Percentiles rank a stretch among this genome's conserved stretches.
These are phyloP conservation scores for Aspergillus piperis DNA, from an alignment of 2,329 filamentous ascomycete genomes.

Conservation along the genomic window DNA sequence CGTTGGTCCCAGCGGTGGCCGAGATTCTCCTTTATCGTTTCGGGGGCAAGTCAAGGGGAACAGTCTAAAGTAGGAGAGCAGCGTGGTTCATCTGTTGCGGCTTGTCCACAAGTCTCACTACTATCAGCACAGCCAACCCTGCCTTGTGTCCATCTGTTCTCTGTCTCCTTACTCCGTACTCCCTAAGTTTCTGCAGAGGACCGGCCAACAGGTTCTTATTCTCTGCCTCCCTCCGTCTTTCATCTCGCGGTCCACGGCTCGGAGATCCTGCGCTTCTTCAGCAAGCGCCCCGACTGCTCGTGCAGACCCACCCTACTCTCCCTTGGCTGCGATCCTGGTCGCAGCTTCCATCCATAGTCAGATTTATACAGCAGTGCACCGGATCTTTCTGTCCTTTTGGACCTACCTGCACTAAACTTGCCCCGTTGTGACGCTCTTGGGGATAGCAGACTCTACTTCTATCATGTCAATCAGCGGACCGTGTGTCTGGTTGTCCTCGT, in stretches of 20 bases:
- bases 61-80: constrained; percentile 4
- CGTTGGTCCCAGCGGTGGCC: constrained; percentile 20
- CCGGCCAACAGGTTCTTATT: constrained; percentile 19
- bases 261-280: constrained; percentile 28
- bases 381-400: background rate
- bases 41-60: constrained; percentile 14
- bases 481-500: constrained; percentile 38
- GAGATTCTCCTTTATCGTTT: constrained; percentile 18
- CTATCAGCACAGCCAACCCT: background rate
- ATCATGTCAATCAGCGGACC: constrained; percentile 42
- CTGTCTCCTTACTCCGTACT: constrained; percentile 4
- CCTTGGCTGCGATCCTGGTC: constrained; percentile 16
- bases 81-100: constrained; percentile 13
- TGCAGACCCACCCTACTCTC: constrained; percentile 32
- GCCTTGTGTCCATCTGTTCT: constrained; percentile 1
- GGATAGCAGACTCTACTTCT: constrained; percentile 17
- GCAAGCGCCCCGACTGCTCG: constrained; percentile 31
- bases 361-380: constrained; percentile 2
- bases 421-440: constrained; percentile 9
- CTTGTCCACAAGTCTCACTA: constrained; percentile 1
- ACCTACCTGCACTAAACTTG: background rate
- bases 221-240: constrained; percentile 21
- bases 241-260: constrained; percentile 24
- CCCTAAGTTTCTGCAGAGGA: constrained; percentile 9
- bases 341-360: constrained; percentile 1